phyloP scores from a whole-genome alignment of 1,284 basidiomycete species.

The Marasmius oreades region DNA sequence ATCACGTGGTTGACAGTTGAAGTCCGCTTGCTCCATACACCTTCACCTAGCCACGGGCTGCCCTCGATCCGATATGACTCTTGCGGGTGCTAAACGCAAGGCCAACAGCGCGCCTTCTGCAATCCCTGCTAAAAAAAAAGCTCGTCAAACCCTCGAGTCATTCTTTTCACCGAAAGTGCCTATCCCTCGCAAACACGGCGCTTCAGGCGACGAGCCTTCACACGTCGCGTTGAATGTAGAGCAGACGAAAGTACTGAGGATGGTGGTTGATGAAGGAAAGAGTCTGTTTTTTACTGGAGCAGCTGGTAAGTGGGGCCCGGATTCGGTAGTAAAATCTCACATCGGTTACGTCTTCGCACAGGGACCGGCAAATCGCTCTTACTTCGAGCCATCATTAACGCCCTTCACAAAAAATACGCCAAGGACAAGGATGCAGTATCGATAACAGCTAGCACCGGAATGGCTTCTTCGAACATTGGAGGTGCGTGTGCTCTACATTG shows the following conservation, averaged over 20 bases:
- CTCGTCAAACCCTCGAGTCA: constrained; percentile 5
- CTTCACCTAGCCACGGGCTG: no score
- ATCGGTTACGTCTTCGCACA: background rate
- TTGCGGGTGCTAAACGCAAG: no score
- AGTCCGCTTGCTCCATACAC: no score
- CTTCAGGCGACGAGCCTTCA: constrained; percentile 7
- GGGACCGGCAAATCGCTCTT: constrained; percentile 16
- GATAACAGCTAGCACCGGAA: constrained; percentile 16
- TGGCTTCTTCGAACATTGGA: constrained; percentile 70
- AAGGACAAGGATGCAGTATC: constrained; percentile 14
- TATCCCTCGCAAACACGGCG: constrained; percentile 10
- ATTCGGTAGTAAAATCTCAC: background rate
- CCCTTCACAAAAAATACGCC: constrained; percentile 9
- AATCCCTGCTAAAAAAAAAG: constrained; percentile 2
- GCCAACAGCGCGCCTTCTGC: background rate
- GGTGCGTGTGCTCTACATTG: constrained; percentile 33
- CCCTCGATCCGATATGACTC: no score
- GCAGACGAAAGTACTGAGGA: constrained; percentile 12
- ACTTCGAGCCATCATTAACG: constrained; percentile 14
- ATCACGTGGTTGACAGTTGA: no score
- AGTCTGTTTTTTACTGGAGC: constrained; percentile 15
- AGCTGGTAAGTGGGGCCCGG: constrained; percentile 9
- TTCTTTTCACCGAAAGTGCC: constrained; percentile 15
- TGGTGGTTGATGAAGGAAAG: constrained; percentile 15
- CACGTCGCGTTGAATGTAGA: constrained; percentile 11